Evolutionary conservation across 2,329 filamentous ascomycete genomes (phyloP).

Genomic region (Fusarium aywerte): DNA sequence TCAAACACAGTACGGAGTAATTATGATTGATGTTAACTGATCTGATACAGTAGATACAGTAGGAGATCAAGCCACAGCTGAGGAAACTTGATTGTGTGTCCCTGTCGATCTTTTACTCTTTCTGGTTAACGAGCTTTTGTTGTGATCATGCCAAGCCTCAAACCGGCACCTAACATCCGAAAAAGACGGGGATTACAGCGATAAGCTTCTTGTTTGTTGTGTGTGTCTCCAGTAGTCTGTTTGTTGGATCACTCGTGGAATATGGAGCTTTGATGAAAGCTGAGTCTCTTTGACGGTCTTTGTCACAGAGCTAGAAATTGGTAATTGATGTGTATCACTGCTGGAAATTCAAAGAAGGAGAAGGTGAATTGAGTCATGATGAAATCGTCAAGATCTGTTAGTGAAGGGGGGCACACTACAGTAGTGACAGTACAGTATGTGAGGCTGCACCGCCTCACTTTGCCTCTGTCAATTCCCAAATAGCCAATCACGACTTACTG

Average conservation of each 20-base stretch:
- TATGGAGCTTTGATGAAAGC: conserved; percentile 1
- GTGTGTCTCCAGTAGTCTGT: conserved; percentile 31
- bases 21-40: background rate
- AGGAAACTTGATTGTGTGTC: conserved; percentile 18
- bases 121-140: background rate
- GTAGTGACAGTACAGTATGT: background rate
- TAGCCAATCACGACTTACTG: conserved; percentile 27
- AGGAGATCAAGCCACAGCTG: conserved; percentile 18
- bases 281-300: conserved; percentile 5
- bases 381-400: conserved; percentile 13
- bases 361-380: conserved; percentile 3
- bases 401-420: conserved; percentile 5
- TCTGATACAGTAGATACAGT: background rate
- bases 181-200: conserved; percentile 16
- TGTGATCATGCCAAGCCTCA: conserved; percentile 25
- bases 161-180: conserved; percentile 30
- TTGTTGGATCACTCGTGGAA: conserved; percentile 22
- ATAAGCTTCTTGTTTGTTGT: conserved; percentile 32
- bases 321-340: background rate
- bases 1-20: conserved; percentile 2
- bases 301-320: background rate
- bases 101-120: conserved; percentile 26
- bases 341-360: background rate
- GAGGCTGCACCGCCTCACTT: conserved; percentile 38
- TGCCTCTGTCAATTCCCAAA: conserved; percentile 19